A percentile compares a stretch with the other conserved stretches of the same genome.
phyloP scores from a whole-genome alignment of 352 stramenopile genomes.

The Phytophthora pseudosyringae region DNA sequence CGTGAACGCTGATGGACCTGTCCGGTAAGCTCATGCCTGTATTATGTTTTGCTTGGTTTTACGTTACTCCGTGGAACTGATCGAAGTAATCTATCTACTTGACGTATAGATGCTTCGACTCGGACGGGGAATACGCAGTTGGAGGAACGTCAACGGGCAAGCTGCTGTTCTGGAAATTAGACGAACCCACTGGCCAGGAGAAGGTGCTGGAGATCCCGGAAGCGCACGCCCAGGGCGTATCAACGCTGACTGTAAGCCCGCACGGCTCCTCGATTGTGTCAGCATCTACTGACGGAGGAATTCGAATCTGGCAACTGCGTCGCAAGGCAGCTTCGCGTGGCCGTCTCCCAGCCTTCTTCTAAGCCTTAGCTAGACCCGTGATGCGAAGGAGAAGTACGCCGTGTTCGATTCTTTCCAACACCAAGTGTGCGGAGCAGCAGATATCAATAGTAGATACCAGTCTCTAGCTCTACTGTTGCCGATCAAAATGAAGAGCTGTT shows the following conservation, averaged over 20 bases:
- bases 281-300: conserved; percentile 63
- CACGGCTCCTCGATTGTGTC: conserved; percentile 69
- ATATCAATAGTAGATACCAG: too few relatives aligned
- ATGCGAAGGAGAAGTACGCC: not conserved
- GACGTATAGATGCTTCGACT: conserved; percentile 70
- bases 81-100: not conserved
- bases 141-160: conserved; percentile 79
- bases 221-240: conserved; percentile 69
- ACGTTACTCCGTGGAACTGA: not conserved
- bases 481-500: too few relatives aligned
- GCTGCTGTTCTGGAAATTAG: conserved; percentile 84
- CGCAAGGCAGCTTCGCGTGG: conserved; percentile 57
- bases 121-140: conserved; percentile 78
- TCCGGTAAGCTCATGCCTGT: conserved; percentile 48
- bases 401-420: too few relatives aligned
- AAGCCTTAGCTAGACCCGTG: conserved; percentile 1
- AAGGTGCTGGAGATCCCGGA: conserved; percentile 82
- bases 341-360: conserved; percentile 70
- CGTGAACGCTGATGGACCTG: conserved; percentile 60
- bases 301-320: conserved; percentile 82
- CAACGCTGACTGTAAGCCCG: conserved; percentile 61
- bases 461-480: too few relatives aligned
- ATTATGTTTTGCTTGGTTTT: not conserved
- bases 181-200: conserved; percentile 66
- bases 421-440: too few relatives aligned